Percentiles rank a stretch among this genome's conserved stretches.
These are phyloP conservation scores for Claviceps arundinis DNA, from an alignment of 2,329 filamentous ascomycete genomes.

Conservation along the genomic window DNA sequence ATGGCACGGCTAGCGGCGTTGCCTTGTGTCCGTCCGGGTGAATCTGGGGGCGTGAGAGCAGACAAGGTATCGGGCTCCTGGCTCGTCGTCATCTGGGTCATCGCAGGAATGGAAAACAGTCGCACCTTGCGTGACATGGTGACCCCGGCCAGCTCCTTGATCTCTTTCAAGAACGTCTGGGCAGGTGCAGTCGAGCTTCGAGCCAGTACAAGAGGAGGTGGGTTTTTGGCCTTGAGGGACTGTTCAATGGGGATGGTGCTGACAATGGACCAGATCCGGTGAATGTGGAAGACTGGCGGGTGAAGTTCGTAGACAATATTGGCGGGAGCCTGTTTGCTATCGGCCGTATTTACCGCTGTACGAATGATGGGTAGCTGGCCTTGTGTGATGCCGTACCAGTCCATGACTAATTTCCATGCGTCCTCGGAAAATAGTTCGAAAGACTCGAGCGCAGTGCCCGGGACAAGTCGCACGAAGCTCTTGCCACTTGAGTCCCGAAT, in stretches of 20 bases:
- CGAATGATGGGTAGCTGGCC: slow-evolving; percentile 61
- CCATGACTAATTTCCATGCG: slow-evolving; percentile 68
- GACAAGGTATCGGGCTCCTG: slow-evolving; percentile 21
- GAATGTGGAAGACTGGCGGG: slow-evolving; percentile 72
- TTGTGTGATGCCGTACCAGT: slow-evolving; percentile 68
- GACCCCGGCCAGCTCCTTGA: slow-evolving; percentile 57
- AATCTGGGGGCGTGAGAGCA: slow-evolving; percentile 28
- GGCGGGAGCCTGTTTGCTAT: slow-evolving; percentile 18
- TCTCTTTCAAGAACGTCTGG: slow-evolving; percentile 60
- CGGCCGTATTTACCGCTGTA: slow-evolving; percentile 62
- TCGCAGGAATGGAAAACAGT: slow-evolving; percentile 51
- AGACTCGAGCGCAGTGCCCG: slow-evolving; percentile 53
- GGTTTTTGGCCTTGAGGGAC: slow-evolving; percentile 45
- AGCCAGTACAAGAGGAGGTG: slow-evolving; percentile 51
- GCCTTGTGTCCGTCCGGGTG: slow-evolving; percentile 18
- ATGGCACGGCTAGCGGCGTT: slow-evolving; percentile 14
- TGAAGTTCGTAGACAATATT: slow-evolving; percentile 74
- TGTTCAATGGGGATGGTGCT: slow-evolving; percentile 44
- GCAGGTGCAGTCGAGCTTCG: slow-evolving; percentile 58
- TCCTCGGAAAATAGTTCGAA: slow-evolving; percentile 66
- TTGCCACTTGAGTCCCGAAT: slow-evolving; percentile 35
- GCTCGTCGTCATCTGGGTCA: slow-evolving; percentile 21
- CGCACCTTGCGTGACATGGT: slow-evolving; percentile 61
- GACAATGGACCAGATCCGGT: slow-evolving; percentile 57
- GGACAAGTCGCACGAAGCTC: slow-evolving; percentile 61